Conservation (phyloP, 2,329 filamentous ascomycete genomes). For the Diplocarpon mali region DNA sequence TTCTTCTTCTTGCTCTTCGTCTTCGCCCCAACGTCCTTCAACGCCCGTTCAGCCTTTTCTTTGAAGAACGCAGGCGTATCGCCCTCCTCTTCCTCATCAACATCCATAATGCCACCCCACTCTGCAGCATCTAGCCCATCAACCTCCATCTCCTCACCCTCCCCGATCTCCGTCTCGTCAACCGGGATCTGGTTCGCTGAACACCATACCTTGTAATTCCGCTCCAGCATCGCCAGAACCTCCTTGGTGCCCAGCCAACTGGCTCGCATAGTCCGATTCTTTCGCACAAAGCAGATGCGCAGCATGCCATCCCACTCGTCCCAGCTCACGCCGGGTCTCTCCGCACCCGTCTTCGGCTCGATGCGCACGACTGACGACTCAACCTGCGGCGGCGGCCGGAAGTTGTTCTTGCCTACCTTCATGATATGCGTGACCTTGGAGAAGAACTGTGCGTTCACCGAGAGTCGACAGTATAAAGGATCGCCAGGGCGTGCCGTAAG, state of each 20-base stretch:
- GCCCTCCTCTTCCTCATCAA: conserved; percentile 43
- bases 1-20: conserved; percentile 63
- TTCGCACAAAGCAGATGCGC: conserved; percentile 70
- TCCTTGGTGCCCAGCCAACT: conserved; percentile 72
- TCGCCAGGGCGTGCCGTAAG: conserved; percentile 83
- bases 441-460: conserved; percentile 92
- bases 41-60: conserved; percentile 35
- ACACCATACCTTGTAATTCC: conserved; percentile 85
- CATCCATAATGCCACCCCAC: conserved; percentile 39
- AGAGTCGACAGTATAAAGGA: conserved; percentile 79
- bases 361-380: conserved; percentile 86
- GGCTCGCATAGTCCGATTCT: conserved; percentile 81
- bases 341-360: conserved; percentile 68
- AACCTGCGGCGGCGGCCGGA: conserved; percentile 86
- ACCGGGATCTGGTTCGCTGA: conserved; percentile 72
- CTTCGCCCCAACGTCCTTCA: conserved; percentile 35
- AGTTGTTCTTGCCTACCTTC: conserved; percentile 95
- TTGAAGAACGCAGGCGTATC: conserved; percentile 80
- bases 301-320: conserved; percentile 92
- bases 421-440: conserved; percentile 62
- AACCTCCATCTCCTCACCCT: conserved; percentile 36
- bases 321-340: conserved; percentile 77
- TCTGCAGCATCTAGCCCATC: conserved; percentile 38
- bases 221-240: conserved; percentile 71
- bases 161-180: conserved; percentile 49